phyloP scores from a whole-genome alignment of 768 basidiomycete species.

The Rhodosporidiobolus sp. region DNA sequence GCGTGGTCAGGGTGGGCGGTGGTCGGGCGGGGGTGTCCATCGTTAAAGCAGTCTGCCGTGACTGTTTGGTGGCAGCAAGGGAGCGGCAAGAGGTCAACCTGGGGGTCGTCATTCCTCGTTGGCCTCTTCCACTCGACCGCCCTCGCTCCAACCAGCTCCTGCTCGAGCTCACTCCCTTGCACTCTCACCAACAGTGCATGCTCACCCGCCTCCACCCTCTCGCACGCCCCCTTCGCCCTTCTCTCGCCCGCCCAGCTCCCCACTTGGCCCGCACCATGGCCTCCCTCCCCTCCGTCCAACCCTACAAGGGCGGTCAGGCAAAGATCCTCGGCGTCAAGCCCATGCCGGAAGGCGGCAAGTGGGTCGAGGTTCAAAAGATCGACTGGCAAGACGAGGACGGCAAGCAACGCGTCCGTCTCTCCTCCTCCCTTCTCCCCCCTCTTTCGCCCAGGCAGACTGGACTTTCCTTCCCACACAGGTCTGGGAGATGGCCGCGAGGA shows the following conservation, averaged over 20 bases:
- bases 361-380: conserved; percentile 79
- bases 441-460: background rate
- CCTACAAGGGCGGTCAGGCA: conserved; percentile 3
- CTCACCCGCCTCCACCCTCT: background rate
- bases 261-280: background rate
- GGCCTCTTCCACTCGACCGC: background rate
- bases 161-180: background rate
- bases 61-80: no score
- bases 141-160: background rate
- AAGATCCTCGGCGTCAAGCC: conserved; percentile 11
- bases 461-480: background rate
- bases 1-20: background rate
- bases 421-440: background rate
- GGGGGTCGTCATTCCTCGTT: no score
- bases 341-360: conserved; percentile 48
- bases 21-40: background rate
- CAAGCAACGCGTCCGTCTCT: conserved; percentile 57
- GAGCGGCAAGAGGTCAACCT: no score
- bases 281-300: conserved; percentile 12
- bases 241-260: background rate
- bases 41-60: background rate
- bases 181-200: background rate
- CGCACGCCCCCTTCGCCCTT: background rate
- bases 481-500: conserved; percentile 87
- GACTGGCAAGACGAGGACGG: conserved; percentile 75